Evolutionary conservation across 2,329 filamentous ascomycete genomes (phyloP), one percentile per base, ranked within the genome.

Genomic region (Neopestalotiopsis clavispora): DNA sequence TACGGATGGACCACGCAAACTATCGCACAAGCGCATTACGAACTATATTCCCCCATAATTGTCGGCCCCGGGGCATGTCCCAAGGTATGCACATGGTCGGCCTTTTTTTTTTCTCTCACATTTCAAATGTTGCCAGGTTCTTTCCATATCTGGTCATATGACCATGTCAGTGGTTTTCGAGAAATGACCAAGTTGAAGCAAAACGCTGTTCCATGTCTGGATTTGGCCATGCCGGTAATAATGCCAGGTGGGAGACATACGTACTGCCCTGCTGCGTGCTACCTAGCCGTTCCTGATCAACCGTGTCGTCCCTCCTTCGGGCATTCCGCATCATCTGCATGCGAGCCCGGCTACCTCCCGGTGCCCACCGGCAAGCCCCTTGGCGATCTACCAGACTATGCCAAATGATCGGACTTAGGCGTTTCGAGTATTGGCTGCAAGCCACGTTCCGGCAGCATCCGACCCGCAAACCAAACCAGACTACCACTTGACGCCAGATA

Each of bases 271-370:
- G 23, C 34, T 38, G 10, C 34, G 34, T 38, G 10, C 34, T n/a
- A 20, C 45, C 45, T 52, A 52, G 45, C 45, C 45, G 45, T 52
- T 52, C 45, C 45, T 52, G 45, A 52, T 52, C 45, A 52, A 52
- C 45, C 45, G n/a, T 52, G 45, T 52, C 45, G n/a, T 52, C 45
- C 45, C 45, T 52, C 45, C 45, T 52, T 52, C 45, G 45, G 45
- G 45, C 45, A 17, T 52, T 52, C 45, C 45, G 45, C 45, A n/a
- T 13, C 42, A n/a, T 52, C 45, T 52, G 45, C 45, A 52, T 17
- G 45, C 9, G 45, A 52, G 45, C 14, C 45, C 45, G 45, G 45
- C 45, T 52, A 52, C 45, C 45, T 52, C 45, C 45, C 45, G 45
- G 45, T 17, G 45, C 20, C n/a, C 45, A n/a, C 7, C 45, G 23